phyloP scores from a whole-genome alignment of 2,329 filamentous ascomycete genomes.

The Trichoderma asperellum region DNA sequence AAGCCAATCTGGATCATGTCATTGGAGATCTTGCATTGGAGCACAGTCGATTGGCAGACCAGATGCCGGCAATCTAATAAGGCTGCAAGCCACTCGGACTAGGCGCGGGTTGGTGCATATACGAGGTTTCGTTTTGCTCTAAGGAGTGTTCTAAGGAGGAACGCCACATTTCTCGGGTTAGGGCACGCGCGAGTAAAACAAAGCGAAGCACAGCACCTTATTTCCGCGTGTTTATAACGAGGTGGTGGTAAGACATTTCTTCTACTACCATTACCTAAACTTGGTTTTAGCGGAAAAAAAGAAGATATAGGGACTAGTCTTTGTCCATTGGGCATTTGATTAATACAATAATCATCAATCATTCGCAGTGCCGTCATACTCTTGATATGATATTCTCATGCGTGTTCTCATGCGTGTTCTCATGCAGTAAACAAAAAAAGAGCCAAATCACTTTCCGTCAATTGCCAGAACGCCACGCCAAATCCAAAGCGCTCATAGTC shows the following conservation, averaged over 20 bases:
- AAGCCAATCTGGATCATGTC: constrained; percentile 9
- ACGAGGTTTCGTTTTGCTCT: constrained; percentile 23
- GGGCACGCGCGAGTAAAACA: not conserved
- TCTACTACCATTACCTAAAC: not conserved
- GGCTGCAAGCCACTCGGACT: constrained; percentile 24
- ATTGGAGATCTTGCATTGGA: constrained; percentile 24
- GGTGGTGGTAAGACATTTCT: not conserved
- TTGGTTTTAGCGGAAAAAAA: not conserved
- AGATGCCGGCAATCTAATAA: constrained; percentile 1
- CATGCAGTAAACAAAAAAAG: no score
- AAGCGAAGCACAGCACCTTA: constrained; percentile 1
- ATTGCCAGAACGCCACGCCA: constrained; percentile 28
- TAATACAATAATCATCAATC: not conserved
- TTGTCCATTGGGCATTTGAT: not conserved
- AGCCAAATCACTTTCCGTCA: not conserved
- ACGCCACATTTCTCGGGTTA: constrained; percentile 7
- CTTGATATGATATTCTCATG: not conserved
- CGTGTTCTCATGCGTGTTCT: not conserved
- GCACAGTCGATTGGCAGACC: constrained; percentile 11
- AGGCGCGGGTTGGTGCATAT: constrained; percentile 30
- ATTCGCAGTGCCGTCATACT: not conserved
- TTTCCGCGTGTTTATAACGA: not conserved
- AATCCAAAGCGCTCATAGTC: not conserved
- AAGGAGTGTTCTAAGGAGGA: not conserved
- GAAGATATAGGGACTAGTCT: not conserved